Percentiles rank a stretch among this genome's conserved stretches.
Conservation (phyloP, 352 stramenopile genomes). For the Phytopythium ostracodes region DNA sequence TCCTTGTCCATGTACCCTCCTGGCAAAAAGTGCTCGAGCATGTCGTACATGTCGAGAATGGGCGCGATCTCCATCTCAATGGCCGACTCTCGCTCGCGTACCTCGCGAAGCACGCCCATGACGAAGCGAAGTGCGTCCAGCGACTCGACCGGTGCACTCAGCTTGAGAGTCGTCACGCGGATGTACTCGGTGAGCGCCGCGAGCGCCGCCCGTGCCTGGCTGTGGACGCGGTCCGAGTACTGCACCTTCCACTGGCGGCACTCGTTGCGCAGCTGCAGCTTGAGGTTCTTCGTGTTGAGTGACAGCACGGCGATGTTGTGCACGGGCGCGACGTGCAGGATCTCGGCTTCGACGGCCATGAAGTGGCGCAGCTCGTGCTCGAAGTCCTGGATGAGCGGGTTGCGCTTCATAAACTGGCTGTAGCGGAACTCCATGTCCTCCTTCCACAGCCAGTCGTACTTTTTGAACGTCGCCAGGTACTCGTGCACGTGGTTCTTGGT, state of each 20-base stretch:
- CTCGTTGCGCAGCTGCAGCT: conserved; percentile 95
- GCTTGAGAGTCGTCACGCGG: conserved; percentile 89
- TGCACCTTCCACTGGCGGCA: conserved; percentile 97
- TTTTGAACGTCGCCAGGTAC: conserved; percentile 94
- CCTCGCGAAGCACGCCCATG: conserved; percentile 97
- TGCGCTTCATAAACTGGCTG: conserved; percentile 91
- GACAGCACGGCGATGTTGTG: conserved; percentile 97
- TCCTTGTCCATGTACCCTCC: conserved; percentile 98
- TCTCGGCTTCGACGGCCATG: conserved; percentile 92
- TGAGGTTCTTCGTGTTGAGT: conserved; percentile 96
- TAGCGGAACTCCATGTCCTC: conserved; percentile 97
- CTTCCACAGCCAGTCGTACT: conserved; percentile 98
- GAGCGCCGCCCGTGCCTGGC: conserved; percentile 85
- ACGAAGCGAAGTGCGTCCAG: conserved; percentile 96
- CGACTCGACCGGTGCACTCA: conserved; percentile 93
- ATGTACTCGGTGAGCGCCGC: conserved; percentile 96
- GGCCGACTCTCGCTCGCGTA: conserved; percentile 95
- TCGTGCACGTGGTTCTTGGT: conserved; percentile 97
- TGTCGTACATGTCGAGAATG: conserved; percentile 98
- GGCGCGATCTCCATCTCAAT: conserved; percentile 99
- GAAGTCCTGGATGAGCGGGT: conserved; percentile 95
- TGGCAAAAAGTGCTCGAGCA: conserved; percentile 93
- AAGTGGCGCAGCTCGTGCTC: conserved; percentile 97
- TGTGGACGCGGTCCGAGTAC: conserved; percentile 96
- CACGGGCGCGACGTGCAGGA: conserved; percentile 80